Evolutionary conservation across 495 filamentous ascomycete species (phyloP), one percentile per base, ranked within the genome.

Genomic region (Penicillium bovifimosum): DNA sequence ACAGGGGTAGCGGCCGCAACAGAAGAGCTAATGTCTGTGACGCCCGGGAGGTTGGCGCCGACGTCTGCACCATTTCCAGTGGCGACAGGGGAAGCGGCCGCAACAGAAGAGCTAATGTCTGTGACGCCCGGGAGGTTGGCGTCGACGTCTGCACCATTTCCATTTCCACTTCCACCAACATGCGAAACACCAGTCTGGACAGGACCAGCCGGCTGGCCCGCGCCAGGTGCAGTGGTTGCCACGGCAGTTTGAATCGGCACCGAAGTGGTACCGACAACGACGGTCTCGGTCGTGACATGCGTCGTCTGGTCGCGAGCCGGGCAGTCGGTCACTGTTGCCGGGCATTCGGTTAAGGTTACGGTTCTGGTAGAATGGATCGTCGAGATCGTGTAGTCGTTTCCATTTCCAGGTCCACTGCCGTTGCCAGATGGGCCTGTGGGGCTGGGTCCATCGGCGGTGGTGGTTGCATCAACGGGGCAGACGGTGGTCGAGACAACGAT

Each of bases 401-500:
- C 44, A 1, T 27, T 29, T 3, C 41, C 41, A 43, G 9, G 5
- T 16, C 29, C 29, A 2, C 35, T 46, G 16, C 44, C 44, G 6
- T 18, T 35, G 7, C 26, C 36, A 44, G 43, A 31, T 36, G 48
- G 35, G 14, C 49, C 45, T 16, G 44, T 52, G 16, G 40, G 32
- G 28, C 39, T 11, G n/a, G 61, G 24, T 5, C 54, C 47, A 13
- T 17, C 17, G 9, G 51, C 29, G n/a, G 50, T 35, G 7, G 52
- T 62, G 16, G 49, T 47, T 28, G 57, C 39, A 9, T 50, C 38
- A 27, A 69, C 55, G 9, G 65, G 67, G 54, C 66, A 69, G 47
- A 67, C 53, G 14, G 63, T 64, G 11, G 55, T 64, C 24, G 51
- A 60, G 29, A 65, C 42, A n/a, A 63, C 31, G n/a, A 69, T 58